Evolutionary conservation across 2,329 filamentous ascomycete species (phyloP), one percentile per base, ranked within the genome.

Genomic region (Aspergillus neotritici): DNA sequence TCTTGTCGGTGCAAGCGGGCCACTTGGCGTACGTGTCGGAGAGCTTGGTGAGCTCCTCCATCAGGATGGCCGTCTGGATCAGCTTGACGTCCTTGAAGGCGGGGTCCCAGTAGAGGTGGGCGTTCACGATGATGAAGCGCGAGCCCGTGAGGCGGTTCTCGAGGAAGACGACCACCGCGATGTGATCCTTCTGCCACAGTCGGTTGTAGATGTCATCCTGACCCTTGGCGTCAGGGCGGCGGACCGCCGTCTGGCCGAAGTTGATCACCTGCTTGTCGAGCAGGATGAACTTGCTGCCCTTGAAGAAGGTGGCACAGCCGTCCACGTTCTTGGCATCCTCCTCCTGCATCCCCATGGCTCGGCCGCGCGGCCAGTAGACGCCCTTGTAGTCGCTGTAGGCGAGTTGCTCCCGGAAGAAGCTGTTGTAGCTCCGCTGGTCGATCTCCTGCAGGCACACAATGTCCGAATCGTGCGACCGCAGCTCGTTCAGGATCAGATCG

Each of bases 171-270:
- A 95, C 80, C 37, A 95, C 84, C 12, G 86, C 93, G 65, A 98
- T 95, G 63, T 97, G 91, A 74, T 98, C 93, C 69, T 93, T 88
- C 48, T 91, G 90, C 93, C 96, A 97, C 48, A 98, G 86, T 21
- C 93, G 86, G 65, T 98, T 98, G 77, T 95, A 97, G 44, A 97
- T 91, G 59, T 98, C 93, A 62, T 94, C 87, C 59, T 94, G 88
- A 44, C 90, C 87, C 71, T 97, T 97, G 81, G 96, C 95, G 63
- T 97, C 93, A 3, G 90, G 87, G 52, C 93, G 78, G 62, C 94
- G 93, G 67, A 98, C 95, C 52, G 91, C 91, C 44, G 88, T 87
- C 46, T 87, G 85, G 31, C 86, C 84, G 63, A 96, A 95, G 66
- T 96, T 89, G 58, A 98, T 84, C 50, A 95, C 73, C 61, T 94